Conservation (phyloP, 352 stramenopile genomes). For the Globisporangium emineosum region DNA sequence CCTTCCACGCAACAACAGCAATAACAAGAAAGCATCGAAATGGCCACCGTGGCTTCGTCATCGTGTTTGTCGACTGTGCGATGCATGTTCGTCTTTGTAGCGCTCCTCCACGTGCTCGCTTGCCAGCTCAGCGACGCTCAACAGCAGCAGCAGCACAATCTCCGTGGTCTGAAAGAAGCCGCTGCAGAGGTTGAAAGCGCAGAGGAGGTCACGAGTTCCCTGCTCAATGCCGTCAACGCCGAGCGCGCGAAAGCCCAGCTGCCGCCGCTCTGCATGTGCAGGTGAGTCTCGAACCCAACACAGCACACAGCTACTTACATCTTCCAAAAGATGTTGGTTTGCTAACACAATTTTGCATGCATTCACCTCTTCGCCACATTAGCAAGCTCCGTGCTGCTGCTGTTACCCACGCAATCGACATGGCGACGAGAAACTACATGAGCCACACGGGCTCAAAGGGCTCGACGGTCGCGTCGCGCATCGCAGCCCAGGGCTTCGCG, state of each 20-base stretch:
- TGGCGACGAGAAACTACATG: conserved; percentile 27
- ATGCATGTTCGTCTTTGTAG: neutral
- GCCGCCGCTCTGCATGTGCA: conserved; percentile 1
- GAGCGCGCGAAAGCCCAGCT: neutral
- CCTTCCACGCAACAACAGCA: neutral
- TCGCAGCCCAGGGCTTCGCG: conserved; percentile 26
- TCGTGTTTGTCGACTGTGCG: neutral
- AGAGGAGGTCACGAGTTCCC: neutral
- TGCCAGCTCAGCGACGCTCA: neutral
- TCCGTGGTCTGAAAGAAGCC: neutral
- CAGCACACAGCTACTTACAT: neutral
- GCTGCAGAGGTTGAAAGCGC: neutral
- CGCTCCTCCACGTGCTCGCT: neutral
- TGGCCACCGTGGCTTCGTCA: neutral
- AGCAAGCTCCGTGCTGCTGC: conserved; percentile 21
- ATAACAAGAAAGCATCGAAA: neutral
- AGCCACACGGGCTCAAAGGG: conserved; percentile 23
- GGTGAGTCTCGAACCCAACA: neutral
- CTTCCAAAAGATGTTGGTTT: neutral
- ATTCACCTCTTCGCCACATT: neutral
- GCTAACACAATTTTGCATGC: neutral
- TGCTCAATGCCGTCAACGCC: neutral
- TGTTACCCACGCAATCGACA: conserved; percentile 18
- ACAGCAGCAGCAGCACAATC: neutral
- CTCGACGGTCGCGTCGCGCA: conserved; percentile 19